These are phyloP conservation scores for Phytophthora pluvialis DNA, from an alignment of 352 stramenopile genomes.

Conservation along the genomic window DNA sequence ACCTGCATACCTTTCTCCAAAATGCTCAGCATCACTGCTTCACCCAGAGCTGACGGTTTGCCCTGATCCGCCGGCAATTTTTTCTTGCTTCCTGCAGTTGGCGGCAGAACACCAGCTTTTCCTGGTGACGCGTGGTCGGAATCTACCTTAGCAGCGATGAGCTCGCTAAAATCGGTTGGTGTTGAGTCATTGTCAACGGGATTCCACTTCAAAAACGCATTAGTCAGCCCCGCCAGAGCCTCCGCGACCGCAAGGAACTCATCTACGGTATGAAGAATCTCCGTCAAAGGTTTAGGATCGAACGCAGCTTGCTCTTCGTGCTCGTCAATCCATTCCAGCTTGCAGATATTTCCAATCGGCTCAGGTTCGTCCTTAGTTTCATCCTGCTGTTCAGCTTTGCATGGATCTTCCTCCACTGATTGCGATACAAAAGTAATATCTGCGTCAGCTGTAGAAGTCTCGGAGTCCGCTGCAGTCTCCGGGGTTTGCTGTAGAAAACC, in stretches of 20 bases:
- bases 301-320: constrained; percentile 44
- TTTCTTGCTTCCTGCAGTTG: constrained; percentile 47
- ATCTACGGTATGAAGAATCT: constrained; percentile 44
- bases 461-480: background rate
- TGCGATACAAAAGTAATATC: constrained; percentile 12
- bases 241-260: constrained; percentile 38
- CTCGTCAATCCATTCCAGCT: constrained; percentile 64
- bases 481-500: constrained; percentile 39
- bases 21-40: constrained; percentile 39
- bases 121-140: constrained; percentile 3
- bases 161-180: constrained; percentile 38
- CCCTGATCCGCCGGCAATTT: constrained; percentile 31
- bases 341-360: constrained; percentile 27
- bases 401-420: constrained; percentile 10
- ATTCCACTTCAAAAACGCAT: constrained; percentile 50
- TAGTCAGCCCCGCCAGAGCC: constrained; percentile 41
- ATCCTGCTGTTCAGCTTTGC: constrained; percentile 8
- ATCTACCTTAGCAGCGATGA: constrained; percentile 19
- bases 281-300: constrained; percentile 35
- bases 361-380: background rate
- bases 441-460: background rate
- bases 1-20: constrained; percentile 37
- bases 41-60: constrained; percentile 31
- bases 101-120: constrained; percentile 13
- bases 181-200: background rate